Evolutionary conservation across 495 filamentous ascomycete genomes (phyloP).

Genomic region (Aspergillus affinis): DNA sequence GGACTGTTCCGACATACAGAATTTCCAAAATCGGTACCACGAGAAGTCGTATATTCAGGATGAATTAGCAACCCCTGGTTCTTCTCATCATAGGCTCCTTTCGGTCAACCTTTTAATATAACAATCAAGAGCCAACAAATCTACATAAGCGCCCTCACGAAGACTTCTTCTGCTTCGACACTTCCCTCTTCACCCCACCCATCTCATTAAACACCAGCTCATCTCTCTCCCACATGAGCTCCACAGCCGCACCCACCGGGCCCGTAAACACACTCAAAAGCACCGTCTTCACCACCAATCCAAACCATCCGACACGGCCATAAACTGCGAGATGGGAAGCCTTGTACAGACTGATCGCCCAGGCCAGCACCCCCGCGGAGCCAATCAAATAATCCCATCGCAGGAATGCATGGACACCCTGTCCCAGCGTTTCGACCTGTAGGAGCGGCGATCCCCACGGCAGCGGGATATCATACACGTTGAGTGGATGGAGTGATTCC

Average conservation of each 20-base stretch:
- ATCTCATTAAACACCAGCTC: constrained; percentile 42
- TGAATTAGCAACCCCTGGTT: no score
- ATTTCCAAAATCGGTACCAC: no score
- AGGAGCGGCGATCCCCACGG: constrained; percentile 38
- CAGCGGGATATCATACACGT: constrained; percentile 42
- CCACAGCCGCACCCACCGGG: constrained; percentile 49
- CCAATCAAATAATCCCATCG: constrained; percentile 61
- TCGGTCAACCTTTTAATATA: no score
- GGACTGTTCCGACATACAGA: no score
- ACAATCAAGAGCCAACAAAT: no score
- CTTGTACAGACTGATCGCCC: constrained; percentile 49
- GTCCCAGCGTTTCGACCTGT: constrained; percentile 41
- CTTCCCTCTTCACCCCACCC: constrained; percentile 21
- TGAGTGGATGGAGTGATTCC: constrained; percentile 36
- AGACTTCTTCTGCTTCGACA: constrained; percentile 26
- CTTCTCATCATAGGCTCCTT: no score
- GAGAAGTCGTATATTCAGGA: no score
- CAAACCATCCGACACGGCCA: constrained; percentile 27
- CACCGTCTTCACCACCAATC: constrained; percentile 35
- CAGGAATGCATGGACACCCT: constrained; percentile 53
- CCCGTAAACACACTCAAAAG: constrained; percentile 47
- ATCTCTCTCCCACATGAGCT: constrained; percentile 59
- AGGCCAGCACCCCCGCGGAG: constrained; percentile 49
- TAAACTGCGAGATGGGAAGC: constrained; percentile 39
- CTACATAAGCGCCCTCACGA: no score